Conservation (phyloP, 352 stramenopile genomes). For the Phytophthora podocarpi region DNA sequence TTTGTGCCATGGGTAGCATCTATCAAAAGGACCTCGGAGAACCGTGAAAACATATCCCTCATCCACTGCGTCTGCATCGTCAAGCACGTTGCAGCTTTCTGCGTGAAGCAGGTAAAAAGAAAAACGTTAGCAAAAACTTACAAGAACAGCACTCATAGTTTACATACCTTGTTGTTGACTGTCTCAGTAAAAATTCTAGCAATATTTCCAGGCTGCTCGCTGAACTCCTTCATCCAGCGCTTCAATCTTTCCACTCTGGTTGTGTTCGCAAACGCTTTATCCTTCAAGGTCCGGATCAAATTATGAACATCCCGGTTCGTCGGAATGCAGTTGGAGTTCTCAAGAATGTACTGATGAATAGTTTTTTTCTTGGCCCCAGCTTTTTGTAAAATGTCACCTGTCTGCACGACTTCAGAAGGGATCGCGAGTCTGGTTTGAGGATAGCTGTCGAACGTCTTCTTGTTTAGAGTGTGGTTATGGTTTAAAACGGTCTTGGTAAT, state of each 20-base stretch:
- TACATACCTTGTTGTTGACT: too few species aligned
- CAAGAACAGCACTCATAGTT: too few species aligned
- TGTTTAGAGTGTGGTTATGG: not conserved
- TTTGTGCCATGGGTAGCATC: conserved; percentile 7
- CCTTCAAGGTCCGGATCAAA: not conserved
- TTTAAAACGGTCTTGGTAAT: not conserved
- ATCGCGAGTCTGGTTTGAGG: not conserved
- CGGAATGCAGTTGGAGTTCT: not conserved
- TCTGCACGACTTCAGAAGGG: not conserved
- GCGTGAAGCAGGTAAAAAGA: too few species aligned
- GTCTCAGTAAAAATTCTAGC: too few species aligned
- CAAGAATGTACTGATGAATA: not conserved
- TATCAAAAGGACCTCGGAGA: conserved; percentile 2
- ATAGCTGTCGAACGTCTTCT: not conserved
- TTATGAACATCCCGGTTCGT: not conserved
- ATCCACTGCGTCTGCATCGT: not conserved
- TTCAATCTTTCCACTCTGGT: not conserved
- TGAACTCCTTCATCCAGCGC: not conserved
- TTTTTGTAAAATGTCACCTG: not conserved
- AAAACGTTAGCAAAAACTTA: too few species aligned
- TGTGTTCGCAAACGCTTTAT: not conserved
- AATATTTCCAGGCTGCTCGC: too few species aligned
- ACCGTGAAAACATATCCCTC: not conserved
- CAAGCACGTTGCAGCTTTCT: not conserved
- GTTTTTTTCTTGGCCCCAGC: not conserved